phyloP scores from a whole-genome alignment of 2,329 filamentous ascomycete genomes.

The Neofusicoccum kwambonambiense region DNA sequence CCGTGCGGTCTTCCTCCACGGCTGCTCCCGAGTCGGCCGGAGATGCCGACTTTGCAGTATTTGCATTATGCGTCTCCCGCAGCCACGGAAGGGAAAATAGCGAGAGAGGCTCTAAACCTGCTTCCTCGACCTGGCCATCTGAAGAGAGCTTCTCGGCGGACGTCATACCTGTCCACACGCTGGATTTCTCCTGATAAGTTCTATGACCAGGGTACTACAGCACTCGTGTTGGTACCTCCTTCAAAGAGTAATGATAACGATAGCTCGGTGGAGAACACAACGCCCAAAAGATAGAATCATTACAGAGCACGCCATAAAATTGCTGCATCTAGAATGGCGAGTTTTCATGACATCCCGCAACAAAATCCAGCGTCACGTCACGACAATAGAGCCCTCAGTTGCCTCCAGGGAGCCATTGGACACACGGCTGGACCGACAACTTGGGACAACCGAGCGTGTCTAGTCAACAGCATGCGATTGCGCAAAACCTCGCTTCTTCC shows the following conservation, averaged over 20 bases:
- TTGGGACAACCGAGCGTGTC: not conserved
- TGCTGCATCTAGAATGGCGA: not conserved
- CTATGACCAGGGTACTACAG: not conserved
- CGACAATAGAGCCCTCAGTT: not conserved
- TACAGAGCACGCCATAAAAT: not conserved
- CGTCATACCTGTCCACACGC: not conserved
- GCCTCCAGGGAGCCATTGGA: too few species aligned
- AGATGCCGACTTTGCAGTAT: not conserved
- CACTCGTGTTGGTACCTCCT: not conserved
- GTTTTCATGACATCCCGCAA: not conserved
- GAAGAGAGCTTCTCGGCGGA: not conserved
- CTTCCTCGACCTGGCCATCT: not conserved
- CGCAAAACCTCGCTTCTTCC: too few species aligned
- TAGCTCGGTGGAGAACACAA: not conserved
- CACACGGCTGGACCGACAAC: not conserved
- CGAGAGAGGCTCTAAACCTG: not conserved
- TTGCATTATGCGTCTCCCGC: not conserved
- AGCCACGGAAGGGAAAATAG: not conserved
- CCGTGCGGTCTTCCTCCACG: not conserved
- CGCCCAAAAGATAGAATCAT: not conserved
- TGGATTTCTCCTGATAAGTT: not conserved
- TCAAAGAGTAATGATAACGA: conserved; percentile 1
- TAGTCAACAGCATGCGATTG: not conserved
- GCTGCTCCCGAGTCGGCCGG: not conserved
- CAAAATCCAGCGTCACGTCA: not conserved